A percentile compares a stretch with the other conserved stretches of the same genome.
Conservation (phyloP, 257 asterid genomes). For the Solanum gandarillasii region DNA sequence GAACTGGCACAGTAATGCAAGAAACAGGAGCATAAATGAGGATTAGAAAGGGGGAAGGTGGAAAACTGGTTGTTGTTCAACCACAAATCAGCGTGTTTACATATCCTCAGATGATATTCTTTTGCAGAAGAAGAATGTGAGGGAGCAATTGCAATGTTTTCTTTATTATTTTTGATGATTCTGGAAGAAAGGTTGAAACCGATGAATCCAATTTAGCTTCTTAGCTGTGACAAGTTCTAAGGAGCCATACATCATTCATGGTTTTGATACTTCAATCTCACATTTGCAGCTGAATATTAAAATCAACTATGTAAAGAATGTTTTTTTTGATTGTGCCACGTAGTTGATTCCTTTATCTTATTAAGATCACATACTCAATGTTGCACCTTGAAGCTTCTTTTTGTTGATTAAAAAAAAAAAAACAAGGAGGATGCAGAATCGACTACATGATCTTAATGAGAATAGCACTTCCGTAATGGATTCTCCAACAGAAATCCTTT, state of each 20-base stretch:
- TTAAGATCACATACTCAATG: background rate
- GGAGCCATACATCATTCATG: background rate
- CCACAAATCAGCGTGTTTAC: background rate
- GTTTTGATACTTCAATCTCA: background rate
- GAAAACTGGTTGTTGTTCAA: background rate
- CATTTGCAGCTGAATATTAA: background rate
- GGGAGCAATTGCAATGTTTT: background rate
- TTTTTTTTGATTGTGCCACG: background rate
- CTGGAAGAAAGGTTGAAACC: background rate
- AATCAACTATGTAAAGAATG: background rate
- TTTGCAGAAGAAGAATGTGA: background rate
- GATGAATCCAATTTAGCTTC: background rate
- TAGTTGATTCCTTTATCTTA: background rate
- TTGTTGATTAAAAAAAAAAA: background rate
- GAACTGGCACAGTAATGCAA: constrained; percentile 40
- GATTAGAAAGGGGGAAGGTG: background rate
- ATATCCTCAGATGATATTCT: background rate
- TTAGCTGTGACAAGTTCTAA: background rate
- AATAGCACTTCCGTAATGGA: background rate
- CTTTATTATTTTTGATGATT: background rate
- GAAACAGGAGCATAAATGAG: constrained; percentile 11
- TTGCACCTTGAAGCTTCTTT: background rate
- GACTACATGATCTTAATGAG: background rate
- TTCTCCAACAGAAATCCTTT: background rate
- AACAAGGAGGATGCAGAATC: background rate